phyloP scores from a whole-genome alignment of 768 basidiomycete genomes.

The Dendrothele bispora region DNA sequence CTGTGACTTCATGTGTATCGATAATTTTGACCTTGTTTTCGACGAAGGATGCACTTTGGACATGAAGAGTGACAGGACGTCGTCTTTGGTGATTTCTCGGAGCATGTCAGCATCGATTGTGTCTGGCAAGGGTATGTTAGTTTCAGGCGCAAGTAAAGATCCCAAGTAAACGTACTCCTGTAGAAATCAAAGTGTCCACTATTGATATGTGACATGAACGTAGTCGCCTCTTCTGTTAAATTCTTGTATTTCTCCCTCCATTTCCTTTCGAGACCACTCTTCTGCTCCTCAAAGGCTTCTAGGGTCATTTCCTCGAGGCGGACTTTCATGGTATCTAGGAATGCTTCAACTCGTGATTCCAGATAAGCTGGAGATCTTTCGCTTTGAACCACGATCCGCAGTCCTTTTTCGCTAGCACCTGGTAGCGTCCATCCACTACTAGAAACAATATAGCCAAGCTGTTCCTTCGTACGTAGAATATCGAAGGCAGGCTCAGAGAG shows the following conservation, averaged over 20 bases:
- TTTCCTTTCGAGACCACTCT: conserved; percentile 70
- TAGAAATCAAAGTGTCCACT: conserved; percentile 86
- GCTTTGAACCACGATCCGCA: conserved; percentile 86
- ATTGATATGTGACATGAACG: conserved; percentile 70
- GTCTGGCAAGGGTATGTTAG: conserved; percentile 41
- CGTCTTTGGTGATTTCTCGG: conserved; percentile 65
- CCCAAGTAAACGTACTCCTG: conserved; percentile 57
- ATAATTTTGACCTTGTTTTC: conserved; percentile 73
- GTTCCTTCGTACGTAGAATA: conserved; percentile 88
- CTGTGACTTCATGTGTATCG: conserved; percentile 77
- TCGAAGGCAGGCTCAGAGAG: conserved; percentile 92
- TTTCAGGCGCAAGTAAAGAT: background rate
- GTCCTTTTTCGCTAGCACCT: conserved; percentile 70
- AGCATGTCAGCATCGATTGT: conserved; percentile 71
- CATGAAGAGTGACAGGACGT: conserved; percentile 72
- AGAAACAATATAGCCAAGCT: conserved; percentile 90
- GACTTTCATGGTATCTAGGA: conserved; percentile 72
- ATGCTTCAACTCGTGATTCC: conserved; percentile 86
- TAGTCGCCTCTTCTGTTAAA: conserved; percentile 72
- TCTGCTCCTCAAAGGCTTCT: conserved; percentile 78
- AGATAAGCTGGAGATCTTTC: conserved; percentile 79
- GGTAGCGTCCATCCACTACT: conserved; percentile 54
- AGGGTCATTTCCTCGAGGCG: conserved; percentile 67
- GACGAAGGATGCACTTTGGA: conserved; percentile 71
- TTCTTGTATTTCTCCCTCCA: conserved; percentile 91